phyloP scores from a whole-genome alignment of 2,329 filamentous ascomycete species.

The Colletotrichum lupini region DNA sequence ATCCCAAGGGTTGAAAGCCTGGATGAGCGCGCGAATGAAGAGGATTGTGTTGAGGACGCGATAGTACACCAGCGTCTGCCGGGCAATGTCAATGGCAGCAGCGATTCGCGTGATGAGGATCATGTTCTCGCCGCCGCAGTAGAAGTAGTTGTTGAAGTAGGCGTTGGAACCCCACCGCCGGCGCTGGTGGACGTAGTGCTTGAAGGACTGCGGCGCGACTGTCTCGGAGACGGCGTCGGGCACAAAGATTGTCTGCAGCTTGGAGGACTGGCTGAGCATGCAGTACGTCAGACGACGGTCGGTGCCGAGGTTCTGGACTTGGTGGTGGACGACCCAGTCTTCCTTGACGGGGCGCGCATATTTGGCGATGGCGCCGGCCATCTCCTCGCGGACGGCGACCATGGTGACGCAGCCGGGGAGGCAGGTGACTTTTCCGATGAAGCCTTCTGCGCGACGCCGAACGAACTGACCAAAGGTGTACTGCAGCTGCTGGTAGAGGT shows the following conservation, averaged over 20 bases:
- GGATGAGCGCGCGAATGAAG: slow-evolving; percentile 38
- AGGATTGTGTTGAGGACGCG: slow-evolving; percentile 46
- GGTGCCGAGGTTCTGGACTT: slow-evolving; percentile 11
- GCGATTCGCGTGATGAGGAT: slow-evolving; percentile 50
- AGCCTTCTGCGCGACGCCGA: slow-evolving; percentile 5
- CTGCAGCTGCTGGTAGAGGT: slow-evolving; percentile 17
- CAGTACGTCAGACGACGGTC: slow-evolving; percentile 11
- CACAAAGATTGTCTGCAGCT: slow-evolving; percentile 43
- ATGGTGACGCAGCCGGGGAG: slow-evolving; percentile 10
- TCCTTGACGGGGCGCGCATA: neutral
- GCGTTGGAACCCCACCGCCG: slow-evolving; percentile 49
- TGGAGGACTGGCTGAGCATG: slow-evolving; percentile 10
- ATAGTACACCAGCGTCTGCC: slow-evolving; percentile 47
- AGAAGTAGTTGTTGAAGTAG: slow-evolving; percentile 51
- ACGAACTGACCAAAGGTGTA: slow-evolving; percentile 20
- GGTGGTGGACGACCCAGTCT: slow-evolving; percentile 6
- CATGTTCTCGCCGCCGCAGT: slow-evolving; percentile 46
- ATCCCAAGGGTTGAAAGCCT: neutral
- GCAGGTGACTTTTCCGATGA: slow-evolving; percentile 3
- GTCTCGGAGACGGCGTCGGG: slow-evolving; percentile 47
- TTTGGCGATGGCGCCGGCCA: slow-evolving; percentile 6
- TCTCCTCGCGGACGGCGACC: slow-evolving; percentile 7
- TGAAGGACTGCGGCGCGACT: slow-evolving; percentile 46
- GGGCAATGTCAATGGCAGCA: slow-evolving; percentile 44
- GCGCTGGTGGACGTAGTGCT: slow-evolving; percentile 47